These are phyloP conservation scores for Daldinia childiae DNA, from an alignment of 495 filamentous ascomycete genomes.

Conservation along the genomic window DNA sequence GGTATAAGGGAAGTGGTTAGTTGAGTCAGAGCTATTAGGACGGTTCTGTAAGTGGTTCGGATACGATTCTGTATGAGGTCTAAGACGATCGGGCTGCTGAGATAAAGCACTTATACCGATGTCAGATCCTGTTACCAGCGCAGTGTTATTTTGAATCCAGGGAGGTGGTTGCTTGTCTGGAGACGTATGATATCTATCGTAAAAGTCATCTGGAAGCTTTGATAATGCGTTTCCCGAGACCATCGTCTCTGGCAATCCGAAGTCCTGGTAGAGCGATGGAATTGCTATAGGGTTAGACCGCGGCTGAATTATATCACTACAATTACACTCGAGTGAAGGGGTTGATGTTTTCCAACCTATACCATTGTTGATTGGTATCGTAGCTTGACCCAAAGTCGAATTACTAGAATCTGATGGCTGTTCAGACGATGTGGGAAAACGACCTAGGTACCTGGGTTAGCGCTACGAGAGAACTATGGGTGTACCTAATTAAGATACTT, in stretches of 20 bases:
- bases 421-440: background rate
- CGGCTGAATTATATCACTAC: background rate
- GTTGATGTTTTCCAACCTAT: background rate
- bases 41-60: background rate
- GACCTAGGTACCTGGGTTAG: conserved; percentile 6
- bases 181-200: background rate
- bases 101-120: conserved; percentile 12
- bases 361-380: background rate
- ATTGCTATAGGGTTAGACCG: background rate
- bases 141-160: background rate
- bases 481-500: background rate
- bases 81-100: conserved; percentile 7
- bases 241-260: background rate
- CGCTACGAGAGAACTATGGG: background rate
- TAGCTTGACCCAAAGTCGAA: background rate
- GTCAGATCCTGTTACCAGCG: background rate
- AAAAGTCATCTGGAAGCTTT: background rate
- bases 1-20: background rate
- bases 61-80: background rate
- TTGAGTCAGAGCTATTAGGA: background rate
- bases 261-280: background rate
- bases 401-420: background rate
- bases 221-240: background rate
- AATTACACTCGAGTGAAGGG: background rate
- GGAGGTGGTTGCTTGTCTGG: background rate